phyloP scores from a whole-genome alignment of 73 alveolate species.

The Paramecium caudatum region DNA sequence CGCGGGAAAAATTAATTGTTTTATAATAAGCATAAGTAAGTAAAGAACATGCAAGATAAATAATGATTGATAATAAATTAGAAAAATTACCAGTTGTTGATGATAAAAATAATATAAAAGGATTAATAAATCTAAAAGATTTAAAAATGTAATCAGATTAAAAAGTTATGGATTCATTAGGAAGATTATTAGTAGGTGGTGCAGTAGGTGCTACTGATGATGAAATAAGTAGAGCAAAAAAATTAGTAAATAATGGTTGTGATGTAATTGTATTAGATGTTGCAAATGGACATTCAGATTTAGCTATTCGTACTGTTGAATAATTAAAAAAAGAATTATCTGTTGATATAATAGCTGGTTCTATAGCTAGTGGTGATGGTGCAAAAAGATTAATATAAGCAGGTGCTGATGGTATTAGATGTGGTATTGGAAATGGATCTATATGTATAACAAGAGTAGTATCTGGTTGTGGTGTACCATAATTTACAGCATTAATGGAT shows the following conservation, averaged over 20 bases:
- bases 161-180: conserved; percentile 42
- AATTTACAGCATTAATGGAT: conserved; percentile 78
- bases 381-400: conserved; percentile 74
- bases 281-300: conserved; percentile 67
- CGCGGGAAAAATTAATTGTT: conserved; percentile 43
- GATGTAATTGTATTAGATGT: conserved; percentile 76
- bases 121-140: conserved; percentile 71
- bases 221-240: conserved; percentile 52
- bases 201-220: conserved; percentile 70
- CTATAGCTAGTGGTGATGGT: conserved; percentile 75
- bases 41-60: conserved; percentile 62
- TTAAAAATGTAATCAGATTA: not conserved
- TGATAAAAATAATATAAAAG: conserved; percentile 56
- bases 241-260: conserved; percentile 66
- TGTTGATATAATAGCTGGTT: conserved; percentile 73
- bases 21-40: not conserved
- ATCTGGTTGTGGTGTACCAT: conserved; percentile 80
- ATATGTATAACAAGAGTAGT: conserved; percentile 80
- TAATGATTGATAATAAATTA: conserved; percentile 58
- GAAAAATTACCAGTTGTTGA: conserved; percentile 70
- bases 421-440: conserved; percentile 81
- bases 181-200: conserved; percentile 73
- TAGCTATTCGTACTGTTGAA: conserved; percentile 56
- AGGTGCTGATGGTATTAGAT: conserved; percentile 80
- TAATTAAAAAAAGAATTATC: conserved; percentile 60